Base-by-base conservation (phyloP, 2,329 filamentous ascomycete genomes). In the Microcyclospora tardicrescens region DNA sequence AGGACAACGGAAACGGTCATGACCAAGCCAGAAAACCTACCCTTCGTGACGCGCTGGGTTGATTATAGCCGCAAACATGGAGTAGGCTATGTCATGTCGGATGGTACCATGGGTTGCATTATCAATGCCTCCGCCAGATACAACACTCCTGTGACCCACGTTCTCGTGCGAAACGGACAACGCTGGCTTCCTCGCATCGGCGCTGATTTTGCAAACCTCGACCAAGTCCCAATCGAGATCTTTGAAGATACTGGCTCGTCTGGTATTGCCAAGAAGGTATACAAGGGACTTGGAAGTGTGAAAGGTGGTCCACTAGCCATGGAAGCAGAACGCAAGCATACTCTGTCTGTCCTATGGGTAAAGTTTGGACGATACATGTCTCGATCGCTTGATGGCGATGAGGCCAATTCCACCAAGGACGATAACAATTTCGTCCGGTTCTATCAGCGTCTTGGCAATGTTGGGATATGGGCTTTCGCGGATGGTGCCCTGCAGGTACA, bases 41-140 rank as follows among this genome's bases (percentile, higher is more conserved):
- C 44, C 59, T 79, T 55, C 71, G 80, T 54, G 62, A 77, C 54
- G 10, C 85, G 87, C 55, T 91, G 84, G 84, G 84, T 91, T 6
- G 84, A 91, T 57, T 91, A 91, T 59, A 85, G 82, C 42, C 84
- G 86, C 60, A 86, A 86, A 57, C 85, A 86, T 57, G 84, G 84
- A 10, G 70, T 91, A 12, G 84, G 84, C 28, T 91, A 89, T 53
- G 84, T 89, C 41, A 66, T 91, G 38, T 84, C 84, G 44, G 81
- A 89, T 47, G 83, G 84, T 24, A 85, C 78, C 44, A 78, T 87
- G 14, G 84, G 83, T 12, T 86, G 81, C 32, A 61, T 72, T 38
- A 61, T 67, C 44, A 69, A 67, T 39, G 66, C 64, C n/a, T 62
- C 62, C 13, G 33, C 56, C 49, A 62, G 48, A 13, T 39, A 50